phyloP scores from a whole-genome alignment of 1,284 basidiomycete genomes.

The Lentinula novae-zelandiae region DNA sequence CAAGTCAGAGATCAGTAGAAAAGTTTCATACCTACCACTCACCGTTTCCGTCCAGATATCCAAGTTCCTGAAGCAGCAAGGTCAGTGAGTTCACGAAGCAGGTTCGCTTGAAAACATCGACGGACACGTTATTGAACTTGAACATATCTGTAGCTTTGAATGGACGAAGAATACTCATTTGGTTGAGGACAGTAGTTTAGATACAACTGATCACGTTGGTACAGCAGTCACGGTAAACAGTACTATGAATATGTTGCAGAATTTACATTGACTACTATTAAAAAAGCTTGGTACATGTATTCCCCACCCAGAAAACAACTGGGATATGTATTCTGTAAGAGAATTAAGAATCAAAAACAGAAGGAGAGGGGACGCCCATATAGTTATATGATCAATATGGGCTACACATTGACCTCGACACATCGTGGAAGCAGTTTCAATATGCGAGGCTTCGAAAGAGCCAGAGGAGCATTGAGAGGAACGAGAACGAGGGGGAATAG shows the following conservation, averaged over 20 bases:
- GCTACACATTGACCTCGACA: conserved; percentile 7
- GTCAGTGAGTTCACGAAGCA: neutral
- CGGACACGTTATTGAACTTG: conserved; percentile 86
- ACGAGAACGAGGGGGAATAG: neutral
- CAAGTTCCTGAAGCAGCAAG: conserved; percentile 61
- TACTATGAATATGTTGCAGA: too few relatives aligned
- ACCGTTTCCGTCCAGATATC: conserved; percentile 95
- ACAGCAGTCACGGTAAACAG: too few relatives aligned
- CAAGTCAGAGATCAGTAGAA: neutral
- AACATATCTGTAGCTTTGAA: conserved; percentile 87
- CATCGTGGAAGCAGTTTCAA: neutral
- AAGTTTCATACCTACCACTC: conserved; percentile 19
- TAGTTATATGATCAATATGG: neutral
- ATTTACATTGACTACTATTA: too few relatives aligned
- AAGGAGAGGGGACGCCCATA: neutral
- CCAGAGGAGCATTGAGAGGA: neutral
- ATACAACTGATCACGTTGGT: too few relatives aligned
- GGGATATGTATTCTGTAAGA: neutral
- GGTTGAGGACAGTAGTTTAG: too few relatives aligned
- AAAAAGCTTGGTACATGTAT: neutral
- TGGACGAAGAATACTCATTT: conserved; percentile 79
- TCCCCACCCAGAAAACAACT: neutral
- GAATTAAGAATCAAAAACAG: neutral
- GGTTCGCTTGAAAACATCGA: conserved; percentile 1
- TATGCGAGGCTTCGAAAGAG: conserved; percentile 7